These are phyloP conservation scores for Cercospora berteroae DNA, from an alignment of 2,329 filamentous ascomycete genomes.

Conservation along the genomic window DNA sequence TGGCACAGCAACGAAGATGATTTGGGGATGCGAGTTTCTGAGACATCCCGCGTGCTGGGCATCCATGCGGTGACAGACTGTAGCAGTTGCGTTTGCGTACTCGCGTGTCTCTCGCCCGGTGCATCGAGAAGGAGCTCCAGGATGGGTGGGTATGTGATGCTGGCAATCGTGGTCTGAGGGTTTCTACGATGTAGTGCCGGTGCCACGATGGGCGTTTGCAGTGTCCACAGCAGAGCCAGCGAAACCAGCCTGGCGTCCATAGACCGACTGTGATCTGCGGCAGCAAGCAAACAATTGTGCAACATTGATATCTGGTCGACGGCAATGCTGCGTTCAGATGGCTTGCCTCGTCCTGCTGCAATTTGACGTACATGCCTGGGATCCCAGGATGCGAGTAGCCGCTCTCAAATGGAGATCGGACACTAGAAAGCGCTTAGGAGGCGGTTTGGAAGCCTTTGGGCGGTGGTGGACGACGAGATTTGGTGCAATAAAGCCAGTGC, in stretches of 20 bases:
- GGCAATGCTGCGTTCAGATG: slow-evolving; percentile 17
- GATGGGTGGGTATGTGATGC: slow-evolving; percentile 7
- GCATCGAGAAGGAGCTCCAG: slow-evolving; percentile 6
- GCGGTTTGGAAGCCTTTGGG: slow-evolving; percentile 14
- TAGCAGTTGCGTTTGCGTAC: neutral
- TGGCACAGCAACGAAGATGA: neutral
- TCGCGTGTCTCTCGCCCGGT: neutral
- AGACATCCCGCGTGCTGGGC: neutral
- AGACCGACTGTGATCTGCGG: slow-evolving; percentile 21
- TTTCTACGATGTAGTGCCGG: slow-evolving; percentile 10
- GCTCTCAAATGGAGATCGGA: slow-evolving; percentile 9
- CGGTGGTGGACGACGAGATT: slow-evolving; percentile 19
- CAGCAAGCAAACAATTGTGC: slow-evolving; percentile 28
- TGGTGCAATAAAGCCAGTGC: slow-evolving; percentile 15
- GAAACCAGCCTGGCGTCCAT: slow-evolving; percentile 7
- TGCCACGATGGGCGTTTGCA: slow-evolving; percentile 25
- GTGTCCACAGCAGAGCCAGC: slow-evolving; percentile 20
- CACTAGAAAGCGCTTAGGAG: slow-evolving; percentile 18
- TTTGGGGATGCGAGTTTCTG: neutral
- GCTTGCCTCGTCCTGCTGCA: slow-evolving; percentile 21
- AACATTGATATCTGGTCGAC: slow-evolving; percentile 19
- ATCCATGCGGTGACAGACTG: slow-evolving; percentile 1
- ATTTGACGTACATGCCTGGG: slow-evolving; percentile 15
- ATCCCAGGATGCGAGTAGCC: slow-evolving; percentile 10
- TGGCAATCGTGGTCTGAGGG: neutral